phyloP scores from a whole-genome alignment of 1,139 yeast species.

The Diutina siamensis region DNA sequence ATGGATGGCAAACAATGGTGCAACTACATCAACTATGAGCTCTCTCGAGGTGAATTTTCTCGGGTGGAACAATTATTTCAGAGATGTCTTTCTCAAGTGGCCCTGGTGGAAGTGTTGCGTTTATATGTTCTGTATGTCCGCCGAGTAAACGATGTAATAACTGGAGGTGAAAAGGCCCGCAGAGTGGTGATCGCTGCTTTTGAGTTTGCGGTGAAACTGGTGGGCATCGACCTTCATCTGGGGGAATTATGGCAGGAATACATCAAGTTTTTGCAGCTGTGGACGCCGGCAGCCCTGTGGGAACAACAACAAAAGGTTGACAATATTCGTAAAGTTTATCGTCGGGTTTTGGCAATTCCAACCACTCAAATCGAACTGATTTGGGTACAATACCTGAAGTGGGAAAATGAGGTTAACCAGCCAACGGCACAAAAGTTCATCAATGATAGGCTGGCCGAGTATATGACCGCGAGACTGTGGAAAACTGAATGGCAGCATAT shows the following conservation, averaged over 20 bases:
- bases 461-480: conserved; percentile 81
- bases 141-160: conserved; percentile 63
- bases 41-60: conserved; percentile 56
- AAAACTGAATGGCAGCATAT: conserved; percentile 58
- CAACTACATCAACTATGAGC: conserved; percentile 56
- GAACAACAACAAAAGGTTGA: conserved; percentile 81
- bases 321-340: conserved; percentile 62
- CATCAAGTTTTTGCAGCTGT: conserved; percentile 61
- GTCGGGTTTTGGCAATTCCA: conserved; percentile 62
- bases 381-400: conserved; percentile 73
- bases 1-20: conserved; percentile 62
- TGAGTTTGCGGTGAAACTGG: conserved; percentile 68
- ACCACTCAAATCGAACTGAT: conserved; percentile 59
- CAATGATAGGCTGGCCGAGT: conserved; percentile 74
- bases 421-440: conserved; percentile 78
- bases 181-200: conserved; percentile 70
- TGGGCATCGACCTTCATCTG: conserved; percentile 68
- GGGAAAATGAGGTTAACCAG: conserved; percentile 62
- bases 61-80: conserved; percentile 56
- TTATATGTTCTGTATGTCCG: conserved; percentile 71
- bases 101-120: conserved; percentile 58
- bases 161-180: conserved; percentile 81
- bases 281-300: conserved; percentile 76
- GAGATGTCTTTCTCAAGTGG: conserved; percentile 47
- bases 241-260: conserved; percentile 77